Evolutionary conservation across 129 eudicot species (phyloP).

Genomic region (Chrysanthemum seticuspe): DNA sequence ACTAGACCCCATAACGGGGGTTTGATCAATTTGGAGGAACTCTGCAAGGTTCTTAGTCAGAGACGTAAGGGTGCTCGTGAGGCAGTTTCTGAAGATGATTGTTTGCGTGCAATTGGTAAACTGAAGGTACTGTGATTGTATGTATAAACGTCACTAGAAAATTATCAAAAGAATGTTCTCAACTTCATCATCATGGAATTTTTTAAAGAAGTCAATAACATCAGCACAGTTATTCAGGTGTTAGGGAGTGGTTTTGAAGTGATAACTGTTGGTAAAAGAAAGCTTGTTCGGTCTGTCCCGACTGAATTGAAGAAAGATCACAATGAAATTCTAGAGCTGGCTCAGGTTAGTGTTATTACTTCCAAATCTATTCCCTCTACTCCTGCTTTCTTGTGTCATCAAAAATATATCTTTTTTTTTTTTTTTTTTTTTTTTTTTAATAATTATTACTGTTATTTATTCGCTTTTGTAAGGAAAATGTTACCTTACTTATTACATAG

Average conservation of each 20-base stretch:
- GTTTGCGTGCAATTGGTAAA: conserved; percentile 94
- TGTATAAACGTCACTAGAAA: not conserved
- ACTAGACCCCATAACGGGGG: conserved; percentile 94
- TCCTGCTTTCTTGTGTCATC: not conserved
- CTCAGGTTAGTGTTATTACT: conserved; percentile 57
- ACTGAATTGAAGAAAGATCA: conserved; percentile 95
- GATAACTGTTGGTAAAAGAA: conserved; percentile 85
- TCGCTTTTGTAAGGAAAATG: not conserved
- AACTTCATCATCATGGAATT: too few species aligned
- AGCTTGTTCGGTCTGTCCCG: conserved; percentile 93
- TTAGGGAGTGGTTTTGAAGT: conserved; percentile 93
- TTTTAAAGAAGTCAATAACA: not conserved
- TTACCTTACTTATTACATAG: too few species aligned
- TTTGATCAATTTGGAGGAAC: conserved; percentile 87
- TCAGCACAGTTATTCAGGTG: conserved; percentile 41
- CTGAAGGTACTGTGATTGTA: conserved; percentile 59
- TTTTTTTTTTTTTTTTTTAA: too few species aligned
- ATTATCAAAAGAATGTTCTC: not conserved
- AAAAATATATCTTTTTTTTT: too few species aligned
- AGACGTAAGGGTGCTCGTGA: conserved; percentile 93
- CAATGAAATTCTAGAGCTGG: conserved; percentile 93
- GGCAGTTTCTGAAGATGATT: conserved; percentile 84
- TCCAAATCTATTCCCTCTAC: not conserved
- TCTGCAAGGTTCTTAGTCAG: conserved; percentile 72
- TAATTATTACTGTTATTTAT: not conserved